Conservation (phyloP, 352 stramenopile species). For the Peronospora tabacina region DNA sequence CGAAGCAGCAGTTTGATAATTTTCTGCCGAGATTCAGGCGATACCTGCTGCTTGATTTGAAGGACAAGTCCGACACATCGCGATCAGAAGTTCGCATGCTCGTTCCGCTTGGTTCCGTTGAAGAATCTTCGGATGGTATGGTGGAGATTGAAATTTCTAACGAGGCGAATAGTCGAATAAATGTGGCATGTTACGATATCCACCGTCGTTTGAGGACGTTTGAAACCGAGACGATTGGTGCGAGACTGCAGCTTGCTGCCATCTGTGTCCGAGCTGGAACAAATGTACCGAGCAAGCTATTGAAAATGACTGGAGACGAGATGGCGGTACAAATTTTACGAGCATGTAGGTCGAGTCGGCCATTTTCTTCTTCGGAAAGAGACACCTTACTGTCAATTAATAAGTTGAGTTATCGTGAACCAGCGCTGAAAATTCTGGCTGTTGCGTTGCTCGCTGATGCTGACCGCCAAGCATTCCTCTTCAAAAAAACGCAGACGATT, state of each 20-base stretch:
- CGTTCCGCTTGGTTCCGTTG: slow-evolving; percentile 27
- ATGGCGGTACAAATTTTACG: slow-evolving; percentile 35
- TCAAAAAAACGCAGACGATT: slow-evolving; percentile 1
- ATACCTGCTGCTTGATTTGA: slow-evolving; percentile 31
- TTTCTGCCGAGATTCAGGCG: slow-evolving; percentile 31
- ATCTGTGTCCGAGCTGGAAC: not conserved
- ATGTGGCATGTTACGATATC: slow-evolving; percentile 25
- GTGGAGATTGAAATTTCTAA: slow-evolving; percentile 19
- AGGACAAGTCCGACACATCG: slow-evolving; percentile 10
- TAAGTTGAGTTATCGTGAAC: slow-evolving; percentile 29
- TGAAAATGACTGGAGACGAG: slow-evolving; percentile 42
- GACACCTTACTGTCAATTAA: slow-evolving; percentile 19
- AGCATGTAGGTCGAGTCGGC: slow-evolving; percentile 27
- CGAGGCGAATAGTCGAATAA: slow-evolving; percentile 9
- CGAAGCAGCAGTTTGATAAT: slow-evolving; percentile 34
- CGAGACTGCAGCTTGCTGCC: not conserved
- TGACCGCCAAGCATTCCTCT: slow-evolving; percentile 25
- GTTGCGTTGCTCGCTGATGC: slow-evolving; percentile 25
- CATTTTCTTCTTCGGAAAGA: slow-evolving; percentile 23
- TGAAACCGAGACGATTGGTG: not conserved
- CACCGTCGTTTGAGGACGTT: slow-evolving; percentile 12
- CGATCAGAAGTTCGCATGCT: slow-evolving; percentile 25
- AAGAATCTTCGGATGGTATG: slow-evolving; percentile 6
- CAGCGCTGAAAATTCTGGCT: slow-evolving; percentile 30
- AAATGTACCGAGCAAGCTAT: slow-evolving; percentile 19